A percentile compares a stretch with the other conserved stretches of the same genome.
Conservation (phyloP, 2,329 filamentous ascomycete species). For the Fusarium algeriense region DNA sequence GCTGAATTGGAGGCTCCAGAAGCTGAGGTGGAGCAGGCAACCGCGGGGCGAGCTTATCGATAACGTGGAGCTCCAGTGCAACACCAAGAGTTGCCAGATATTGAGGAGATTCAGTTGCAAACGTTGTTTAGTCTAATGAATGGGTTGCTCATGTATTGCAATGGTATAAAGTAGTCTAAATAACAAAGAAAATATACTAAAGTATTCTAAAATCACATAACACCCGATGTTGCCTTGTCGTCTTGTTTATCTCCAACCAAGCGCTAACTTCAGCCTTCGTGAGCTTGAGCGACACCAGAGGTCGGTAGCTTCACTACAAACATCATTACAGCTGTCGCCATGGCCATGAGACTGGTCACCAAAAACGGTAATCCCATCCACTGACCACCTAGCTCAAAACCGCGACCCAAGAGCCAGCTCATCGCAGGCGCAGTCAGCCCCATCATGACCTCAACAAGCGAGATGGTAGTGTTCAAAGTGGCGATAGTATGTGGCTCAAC, state of each 20-base stretch:
- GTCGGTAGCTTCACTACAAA: conserved; percentile 48
- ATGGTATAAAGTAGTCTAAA: not conserved
- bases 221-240: not conserved
- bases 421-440: conserved; percentile 60
- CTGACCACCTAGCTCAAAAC: conserved; percentile 59
- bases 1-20: conserved; percentile 9
- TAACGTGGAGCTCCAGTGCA: conserved; percentile 15
- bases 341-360: conserved; percentile 51
- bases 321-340: conserved; percentile 48
- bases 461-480: conserved; percentile 65
- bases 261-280: not conserved
- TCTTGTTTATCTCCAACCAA: fast-evolving
- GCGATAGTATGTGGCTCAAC: conserved; percentile 67
- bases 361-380: conserved; percentile 66
- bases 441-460: conserved; percentile 63
- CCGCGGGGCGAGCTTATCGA: conserved; percentile 45
- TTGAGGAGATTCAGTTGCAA: too few relatives aligned
- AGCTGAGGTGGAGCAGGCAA: conserved; percentile 44
- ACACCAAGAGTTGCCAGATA: not conserved
- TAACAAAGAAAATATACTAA: too few relatives aligned
- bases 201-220: not conserved
- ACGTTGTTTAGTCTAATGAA: not conserved
- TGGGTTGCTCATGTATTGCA: not conserved
- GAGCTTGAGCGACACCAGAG: conserved; percentile 33
- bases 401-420: conserved; percentile 60